phyloP scores from a whole-genome alignment of 2,329 filamentous ascomycete species.

The Didymella arachidicola region DNA sequence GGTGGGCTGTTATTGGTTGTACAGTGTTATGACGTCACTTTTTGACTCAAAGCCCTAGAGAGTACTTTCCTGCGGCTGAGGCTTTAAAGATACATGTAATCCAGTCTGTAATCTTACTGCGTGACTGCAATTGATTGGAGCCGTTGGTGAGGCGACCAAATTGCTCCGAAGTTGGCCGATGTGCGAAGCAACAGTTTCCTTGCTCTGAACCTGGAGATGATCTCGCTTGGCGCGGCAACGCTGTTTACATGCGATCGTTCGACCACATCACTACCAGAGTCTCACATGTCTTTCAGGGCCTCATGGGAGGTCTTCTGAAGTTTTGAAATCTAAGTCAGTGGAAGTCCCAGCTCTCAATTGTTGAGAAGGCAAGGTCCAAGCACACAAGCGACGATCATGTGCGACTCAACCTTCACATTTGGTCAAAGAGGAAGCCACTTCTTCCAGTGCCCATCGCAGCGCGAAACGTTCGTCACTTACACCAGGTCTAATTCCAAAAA shows the following conservation, averaged over 20 bases:
- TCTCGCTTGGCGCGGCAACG: slow-evolving; percentile 36
- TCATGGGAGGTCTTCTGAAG: not conserved
- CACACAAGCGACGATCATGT: slow-evolving; percentile 30
- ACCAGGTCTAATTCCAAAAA: not conserved
- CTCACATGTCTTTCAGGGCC: not conserved
- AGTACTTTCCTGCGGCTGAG: not conserved
- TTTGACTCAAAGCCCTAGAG: not conserved
- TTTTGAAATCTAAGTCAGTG: not conserved
- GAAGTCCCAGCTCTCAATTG: not conserved
- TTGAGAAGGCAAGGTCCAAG: not conserved
- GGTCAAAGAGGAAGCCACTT: slow-evolving; percentile 48
- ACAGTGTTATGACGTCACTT: slow-evolving; percentile 39
- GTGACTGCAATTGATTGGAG: not conserved
- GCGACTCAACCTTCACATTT: slow-evolving; percentile 45
- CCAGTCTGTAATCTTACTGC: not conserved
- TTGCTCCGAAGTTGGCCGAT: slow-evolving; percentile 9
- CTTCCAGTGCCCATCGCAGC: slow-evolving; percentile 42
- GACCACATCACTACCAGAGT: slow-evolving; percentile 5
- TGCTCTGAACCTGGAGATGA: slow-evolving; percentile 43
- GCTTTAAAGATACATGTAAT: not conserved
- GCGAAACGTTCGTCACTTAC: slow-evolving; percentile 35
- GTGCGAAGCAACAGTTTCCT: slow-evolving; percentile 30
- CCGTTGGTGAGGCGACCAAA: slow-evolving; percentile 21
- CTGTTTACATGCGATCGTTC: slow-evolving; percentile 20
- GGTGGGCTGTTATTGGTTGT: slow-evolving; percentile 38